phyloP scores from a whole-genome alignment of 208 protist species.

The Acanthamoeba culbertsoni region DNA sequence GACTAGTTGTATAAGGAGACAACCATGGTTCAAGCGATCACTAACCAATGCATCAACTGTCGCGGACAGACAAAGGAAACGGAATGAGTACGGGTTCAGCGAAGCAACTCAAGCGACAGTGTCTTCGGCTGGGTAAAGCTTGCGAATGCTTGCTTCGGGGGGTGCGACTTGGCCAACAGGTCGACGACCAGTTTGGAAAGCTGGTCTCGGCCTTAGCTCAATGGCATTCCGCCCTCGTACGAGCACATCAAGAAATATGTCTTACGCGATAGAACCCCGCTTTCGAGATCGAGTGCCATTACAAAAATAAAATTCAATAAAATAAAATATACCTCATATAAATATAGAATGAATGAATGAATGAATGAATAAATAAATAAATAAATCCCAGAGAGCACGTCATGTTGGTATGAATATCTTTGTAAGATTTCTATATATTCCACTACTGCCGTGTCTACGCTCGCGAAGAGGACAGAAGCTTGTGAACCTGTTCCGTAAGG shows the following conservation, averaged over 20 bases:
- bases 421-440: no score
- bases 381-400: no score
- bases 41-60: no score
- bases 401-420: no score
- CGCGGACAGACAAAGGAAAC: not conserved
- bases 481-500: not conserved
- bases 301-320: no score
- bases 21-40: not conserved
- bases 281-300: no score
- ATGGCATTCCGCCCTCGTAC: not conserved
- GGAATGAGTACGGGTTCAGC: not conserved
- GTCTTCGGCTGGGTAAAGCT: not conserved
- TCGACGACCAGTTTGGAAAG: slow-evolving; percentile 12
- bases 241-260: not conserved
- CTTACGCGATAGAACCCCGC: not conserved
- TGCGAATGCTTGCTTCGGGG: not conserved
- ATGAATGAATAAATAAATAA: no score
- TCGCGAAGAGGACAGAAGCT: not conserved
- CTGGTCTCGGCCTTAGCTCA: not conserved
- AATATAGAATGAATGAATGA: no score
- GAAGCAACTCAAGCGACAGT: not conserved
- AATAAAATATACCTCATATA: no score
- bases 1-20: not conserved
- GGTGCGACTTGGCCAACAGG: not conserved
- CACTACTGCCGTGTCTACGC: not conserved